phyloP scores from a whole-genome alignment of 805 yeast species.

The Spathaspora passalidarum region DNA sequence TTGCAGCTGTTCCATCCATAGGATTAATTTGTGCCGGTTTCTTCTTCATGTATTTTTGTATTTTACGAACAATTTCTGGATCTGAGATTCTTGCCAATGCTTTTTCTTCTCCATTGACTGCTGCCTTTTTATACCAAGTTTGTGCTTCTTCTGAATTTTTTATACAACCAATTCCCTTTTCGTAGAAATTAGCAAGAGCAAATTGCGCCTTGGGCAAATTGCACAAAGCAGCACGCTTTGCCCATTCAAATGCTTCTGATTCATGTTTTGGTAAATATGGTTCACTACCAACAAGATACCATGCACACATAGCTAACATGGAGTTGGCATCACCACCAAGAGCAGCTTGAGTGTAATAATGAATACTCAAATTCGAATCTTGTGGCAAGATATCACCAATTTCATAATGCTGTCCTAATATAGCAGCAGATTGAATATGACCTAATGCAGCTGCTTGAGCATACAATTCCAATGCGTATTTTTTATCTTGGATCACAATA shows the following conservation, averaged over 20 bases:
- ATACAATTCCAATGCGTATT: conserved; percentile 82
- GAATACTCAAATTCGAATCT: conserved; percentile 81
- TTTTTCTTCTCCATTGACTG: conserved; percentile 49
- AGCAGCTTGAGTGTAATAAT: conserved; percentile 91
- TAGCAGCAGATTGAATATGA: conserved; percentile 73
- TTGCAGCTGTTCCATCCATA: conserved; percentile 5
- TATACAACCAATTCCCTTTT: conserved; percentile 83
- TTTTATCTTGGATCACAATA: conserved; percentile 76
- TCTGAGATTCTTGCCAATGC: conserved; percentile 32
- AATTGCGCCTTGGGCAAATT: conserved; percentile 81
- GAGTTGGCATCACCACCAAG: conserved; percentile 81
- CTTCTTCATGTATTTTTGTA: conserved; percentile 30
- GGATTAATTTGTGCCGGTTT: conserved; percentile 9
- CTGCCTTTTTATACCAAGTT: conserved; percentile 75
- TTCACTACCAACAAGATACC: conserved; percentile 91
- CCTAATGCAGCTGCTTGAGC: conserved; percentile 88
- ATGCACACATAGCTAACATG: conserved; percentile 93
- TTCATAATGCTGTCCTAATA: conserved; percentile 83
- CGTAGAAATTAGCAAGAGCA: conserved; percentile 79
- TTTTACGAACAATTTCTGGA: conserved; percentile 26
- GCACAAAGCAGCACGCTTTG: conserved; percentile 74
- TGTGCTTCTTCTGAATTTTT: conserved; percentile 55
- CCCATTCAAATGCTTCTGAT: conserved; percentile 93
- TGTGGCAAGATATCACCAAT: conserved; percentile 71
- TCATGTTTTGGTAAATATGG: conserved; percentile 78